These are phyloP conservation scores for Termitomyces sp. DNA, from an alignment of 768 basidiomycete genomes.

Conservation along the genomic window DNA sequence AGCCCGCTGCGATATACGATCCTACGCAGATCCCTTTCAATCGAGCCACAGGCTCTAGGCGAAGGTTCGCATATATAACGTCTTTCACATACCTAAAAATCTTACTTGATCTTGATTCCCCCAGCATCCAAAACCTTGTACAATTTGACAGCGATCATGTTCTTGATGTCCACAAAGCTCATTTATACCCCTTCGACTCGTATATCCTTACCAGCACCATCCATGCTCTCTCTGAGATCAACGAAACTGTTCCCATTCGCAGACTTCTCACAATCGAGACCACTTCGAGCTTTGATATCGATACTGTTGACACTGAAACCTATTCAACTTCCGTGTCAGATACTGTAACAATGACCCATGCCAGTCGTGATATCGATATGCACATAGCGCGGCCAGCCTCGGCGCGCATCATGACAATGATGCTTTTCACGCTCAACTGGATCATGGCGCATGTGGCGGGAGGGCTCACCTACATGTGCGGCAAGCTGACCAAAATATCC, in stretches of 20 bases:
- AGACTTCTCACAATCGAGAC: background rate
- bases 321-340: background rate
- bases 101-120: background rate
- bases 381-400: background rate
- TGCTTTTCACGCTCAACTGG: constrained; percentile 51
- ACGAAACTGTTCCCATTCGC: constrained; percentile 1
- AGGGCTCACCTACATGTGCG: constrained; percentile 44
- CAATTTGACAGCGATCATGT: constrained; percentile 59
- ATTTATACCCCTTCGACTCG: constrained; percentile 56
- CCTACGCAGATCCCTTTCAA: background rate
- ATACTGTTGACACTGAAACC: background rate
- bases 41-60: background rate
- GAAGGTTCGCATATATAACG: background rate
- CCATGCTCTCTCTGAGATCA: constrained; percentile 27
- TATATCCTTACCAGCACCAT: constrained; percentile 50
- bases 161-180: constrained; percentile 53
- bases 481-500: constrained; percentile 17
- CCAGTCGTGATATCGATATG: background rate
- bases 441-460: constrained; percentile 52
- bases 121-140: constrained; percentile 52
- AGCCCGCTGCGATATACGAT: background rate
- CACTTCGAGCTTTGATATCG: background rate
- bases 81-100: background rate
- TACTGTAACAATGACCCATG: background rate
- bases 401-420: constrained; percentile 33